Evolutionary conservation across 176 grass and related monocot species (phyloP).

Genomic region (Phyllostachys edulis): DNA sequence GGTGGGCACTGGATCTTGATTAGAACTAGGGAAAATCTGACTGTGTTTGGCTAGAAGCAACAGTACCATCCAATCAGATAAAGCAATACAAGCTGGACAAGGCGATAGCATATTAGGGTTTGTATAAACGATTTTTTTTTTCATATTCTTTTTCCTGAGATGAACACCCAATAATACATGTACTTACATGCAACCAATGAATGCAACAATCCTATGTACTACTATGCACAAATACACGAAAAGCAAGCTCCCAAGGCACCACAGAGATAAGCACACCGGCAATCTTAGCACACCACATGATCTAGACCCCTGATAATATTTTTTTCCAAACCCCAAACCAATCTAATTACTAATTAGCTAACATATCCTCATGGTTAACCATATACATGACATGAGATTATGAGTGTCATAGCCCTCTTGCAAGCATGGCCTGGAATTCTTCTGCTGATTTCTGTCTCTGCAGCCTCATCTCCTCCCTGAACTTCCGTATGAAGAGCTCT

Average conservation of each 20-base stretch:
- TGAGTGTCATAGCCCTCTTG: slow-evolving; percentile 39
- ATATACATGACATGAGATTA: background rate
- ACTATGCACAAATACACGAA: background rate
- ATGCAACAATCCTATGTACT: slow-evolving; percentile 11
- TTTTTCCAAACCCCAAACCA: background rate
- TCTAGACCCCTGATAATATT: background rate
- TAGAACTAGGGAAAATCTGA: background rate
- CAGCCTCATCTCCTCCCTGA: slow-evolving; percentile 83
- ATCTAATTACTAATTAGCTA: background rate
- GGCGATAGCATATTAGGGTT: background rate
- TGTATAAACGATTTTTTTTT: background rate
- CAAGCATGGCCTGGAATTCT: slow-evolving; percentile 66
- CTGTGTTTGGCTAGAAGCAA: background rate
- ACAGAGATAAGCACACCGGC: background rate
- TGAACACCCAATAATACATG: slow-evolving; percentile 16
- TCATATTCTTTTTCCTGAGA: background rate
- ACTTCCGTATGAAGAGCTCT: slow-evolving; percentile 76
- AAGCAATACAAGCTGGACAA: background rate
- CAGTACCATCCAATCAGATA: background rate
- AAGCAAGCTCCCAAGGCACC: background rate
- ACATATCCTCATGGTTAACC: background rate
- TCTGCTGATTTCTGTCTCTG: slow-evolving; percentile 65
- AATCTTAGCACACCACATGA: background rate
- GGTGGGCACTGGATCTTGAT: too few relatives aligned
- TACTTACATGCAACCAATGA: slow-evolving; percentile 1